Base-by-base conservation (phyloP, 306 rosid genomes). In the Gastrolobium villosum region DNA sequence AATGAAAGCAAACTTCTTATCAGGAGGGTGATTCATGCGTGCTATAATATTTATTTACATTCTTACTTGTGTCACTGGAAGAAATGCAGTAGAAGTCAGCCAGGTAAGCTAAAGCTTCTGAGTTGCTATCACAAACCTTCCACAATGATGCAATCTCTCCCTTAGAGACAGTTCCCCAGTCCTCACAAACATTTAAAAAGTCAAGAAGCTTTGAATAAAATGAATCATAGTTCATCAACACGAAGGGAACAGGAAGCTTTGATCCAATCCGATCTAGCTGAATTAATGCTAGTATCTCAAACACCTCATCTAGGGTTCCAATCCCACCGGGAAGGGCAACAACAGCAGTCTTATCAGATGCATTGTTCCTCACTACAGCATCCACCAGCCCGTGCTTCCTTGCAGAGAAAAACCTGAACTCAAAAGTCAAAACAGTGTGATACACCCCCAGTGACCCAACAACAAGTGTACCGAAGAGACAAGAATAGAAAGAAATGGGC, bases 341-440 rank as follows among this genome's bases (percentile, higher is more conserved):
- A 34, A 90, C 84, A 13, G 97, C 99, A 26, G 97, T 94, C 72
- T 82, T 90, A 34, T 90, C 95, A 13, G 80, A 78, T 36, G 89
- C 49, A 14, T 81, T 45, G 75, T 83, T 87, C 81, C 99, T 88
- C 52, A 90, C 92, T 50, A 83, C 92, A 26, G 97, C 97, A 82
- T 94, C 99, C 26, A 94, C 99, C 52, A 92, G 85, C 14, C 99
- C 99, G 5, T 94, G 99, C 87, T 94, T 94, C 87, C 99, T 87
- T 49, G 99, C 99, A 20, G 99, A 94, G 89, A 94, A 92, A 83
- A 94, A 94, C 85, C 97, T 92, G 86, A 84, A 84, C 13, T 35
- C 65, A 50, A 57, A 75, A 28, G 69, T 26, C 37, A 65, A 73
- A 80, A 80, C 76, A 67, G 57, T n/a, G n/a, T n/a, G n/a, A n/a